A percentile compares a stretch with the other conserved stretches of the same genome.
Evolutionary conservation across 345 rosid genomes (phyloP).

Genomic region (Murraya paniculata): DNA sequence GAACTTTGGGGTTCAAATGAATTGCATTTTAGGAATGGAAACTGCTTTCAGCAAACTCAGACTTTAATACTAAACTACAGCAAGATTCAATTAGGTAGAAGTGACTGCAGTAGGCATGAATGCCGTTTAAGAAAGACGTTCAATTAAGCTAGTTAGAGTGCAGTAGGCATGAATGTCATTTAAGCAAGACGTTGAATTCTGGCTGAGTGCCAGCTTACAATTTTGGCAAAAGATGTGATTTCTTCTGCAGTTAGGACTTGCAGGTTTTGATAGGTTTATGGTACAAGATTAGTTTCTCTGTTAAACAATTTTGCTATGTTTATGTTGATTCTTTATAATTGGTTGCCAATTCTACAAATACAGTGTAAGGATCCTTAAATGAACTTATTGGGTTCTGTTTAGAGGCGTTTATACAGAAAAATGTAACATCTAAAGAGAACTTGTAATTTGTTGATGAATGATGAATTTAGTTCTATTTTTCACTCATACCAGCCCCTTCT

Average conservation of each 20-base stretch:
- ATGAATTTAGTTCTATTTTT: background rate
- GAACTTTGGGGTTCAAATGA: background rate
- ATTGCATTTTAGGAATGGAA: background rate
- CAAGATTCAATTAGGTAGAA: background rate
- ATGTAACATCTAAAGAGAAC: background rate
- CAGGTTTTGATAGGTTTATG: conserved; percentile 4
- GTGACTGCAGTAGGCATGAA: background rate
- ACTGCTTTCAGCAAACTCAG: background rate
- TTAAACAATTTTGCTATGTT: background rate
- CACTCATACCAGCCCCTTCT: background rate
- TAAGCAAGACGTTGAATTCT: background rate
- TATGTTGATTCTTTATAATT: background rate
- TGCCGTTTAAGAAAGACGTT: background rate
- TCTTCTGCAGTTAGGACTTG: background rate
- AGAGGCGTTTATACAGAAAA: background rate
- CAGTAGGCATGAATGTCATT: background rate
- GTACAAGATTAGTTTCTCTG: background rate
- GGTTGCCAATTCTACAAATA: background rate
- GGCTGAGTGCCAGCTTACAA: background rate
- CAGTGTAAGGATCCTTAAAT: background rate
- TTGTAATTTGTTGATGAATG: background rate
- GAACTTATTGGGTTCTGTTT: background rate
- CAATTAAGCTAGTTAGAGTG: background rate
- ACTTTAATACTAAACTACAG: background rate
- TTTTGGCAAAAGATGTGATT: background rate